phyloP scores from a whole-genome alignment of 2,329 filamentous ascomycete genomes.

The Fusarium denticulatum region DNA sequence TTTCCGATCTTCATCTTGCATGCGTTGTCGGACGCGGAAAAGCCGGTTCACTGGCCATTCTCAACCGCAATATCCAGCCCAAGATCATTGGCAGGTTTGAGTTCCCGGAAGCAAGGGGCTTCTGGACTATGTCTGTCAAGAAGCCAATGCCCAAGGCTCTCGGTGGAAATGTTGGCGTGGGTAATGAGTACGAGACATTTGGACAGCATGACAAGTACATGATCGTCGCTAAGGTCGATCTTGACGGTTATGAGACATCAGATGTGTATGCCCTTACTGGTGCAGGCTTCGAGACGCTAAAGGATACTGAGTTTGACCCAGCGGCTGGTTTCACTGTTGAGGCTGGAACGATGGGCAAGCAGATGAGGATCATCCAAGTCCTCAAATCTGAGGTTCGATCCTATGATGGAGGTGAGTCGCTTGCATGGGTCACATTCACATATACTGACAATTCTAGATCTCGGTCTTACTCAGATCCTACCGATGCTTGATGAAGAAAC shows the following conservation, averaged over 20 bases:
- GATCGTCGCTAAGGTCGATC: slow-evolving; percentile 79
- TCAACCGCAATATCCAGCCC: slow-evolving; percentile 83
- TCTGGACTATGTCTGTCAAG: slow-evolving; percentile 83
- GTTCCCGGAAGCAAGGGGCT: slow-evolving; percentile 76
- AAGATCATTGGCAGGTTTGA: slow-evolving; percentile 75
- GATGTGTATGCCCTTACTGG: slow-evolving; percentile 81
- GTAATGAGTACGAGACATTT: slow-evolving; percentile 66
- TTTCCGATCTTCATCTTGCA: slow-evolving; percentile 67
- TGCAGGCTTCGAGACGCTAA: slow-evolving; percentile 77
- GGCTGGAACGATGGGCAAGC: slow-evolving; percentile 82
- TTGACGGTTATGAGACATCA: slow-evolving; percentile 78
- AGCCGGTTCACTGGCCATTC: slow-evolving; percentile 75
- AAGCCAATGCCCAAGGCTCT: slow-evolving; percentile 72
- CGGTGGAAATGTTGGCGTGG: slow-evolving; percentile 59
- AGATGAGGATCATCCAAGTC: slow-evolving; percentile 86
- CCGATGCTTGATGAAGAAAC: slow-evolving; percentile 93
- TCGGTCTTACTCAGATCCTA: slow-evolving; percentile 89
- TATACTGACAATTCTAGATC: slow-evolving; percentile 63
- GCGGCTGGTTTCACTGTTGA: slow-evolving; percentile 88
- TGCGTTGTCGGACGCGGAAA: slow-evolving; percentile 71
- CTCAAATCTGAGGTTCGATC: slow-evolving; percentile 86
- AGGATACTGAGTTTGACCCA: slow-evolving; percentile 89
- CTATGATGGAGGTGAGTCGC: slow-evolving; percentile 82
- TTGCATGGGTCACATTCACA: background rate
- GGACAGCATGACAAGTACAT: slow-evolving; percentile 80